Evolutionary conservation across 1,139 yeast genomes (phyloP), one percentile per base, ranked within the genome.

Genomic region (Candida sp.): DNA sequence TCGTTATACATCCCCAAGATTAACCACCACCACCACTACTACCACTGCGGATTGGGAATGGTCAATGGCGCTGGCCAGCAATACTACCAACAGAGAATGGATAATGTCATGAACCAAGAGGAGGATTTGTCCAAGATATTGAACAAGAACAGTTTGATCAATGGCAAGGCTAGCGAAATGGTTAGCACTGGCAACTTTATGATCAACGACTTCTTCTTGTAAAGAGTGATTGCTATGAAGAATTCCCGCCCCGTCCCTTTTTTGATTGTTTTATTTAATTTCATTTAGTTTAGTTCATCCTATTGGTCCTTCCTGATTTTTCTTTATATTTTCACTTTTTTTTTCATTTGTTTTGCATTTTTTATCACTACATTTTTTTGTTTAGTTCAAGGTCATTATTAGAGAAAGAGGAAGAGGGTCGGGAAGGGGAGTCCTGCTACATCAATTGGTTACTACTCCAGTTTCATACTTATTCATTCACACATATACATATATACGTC

Each of bases 141-240:
- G 58, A 81, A 80, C 60, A 73, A 75, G 53, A 68, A 79, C 51
- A 74, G 81, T 50, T 67, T 81, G 49, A 65, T 77, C 56, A 68
- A 80, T 37, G 85, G 85, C 50, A 76, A 73, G 58, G 83, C 83
- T 49, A 75, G 83, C 54, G 85, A 81, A 65, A 81, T 81, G 81
- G 78, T 81, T 50, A 77, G 83, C 52, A 71, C 80, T 44, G 81
- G 83, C 38, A 73, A 72, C 52, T 74, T 80, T 56, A 63, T 78
- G 56, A 70, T 78, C 59, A 77, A 78, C 60, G 84, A 80, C 57
- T 78, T 79, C 60, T 74, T 74, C 61, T 71, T 77, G 59, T 77
- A 63, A 62, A 9, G 17, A 17, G 17, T 17, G 17, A 17, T 17
- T 17, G 17, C 17, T 35, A 11, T n/a, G 22, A 6, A 44, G 11